phyloP scores from a whole-genome alignment of 345 rosid genomes.

The Gossypium anomalum region DNA sequence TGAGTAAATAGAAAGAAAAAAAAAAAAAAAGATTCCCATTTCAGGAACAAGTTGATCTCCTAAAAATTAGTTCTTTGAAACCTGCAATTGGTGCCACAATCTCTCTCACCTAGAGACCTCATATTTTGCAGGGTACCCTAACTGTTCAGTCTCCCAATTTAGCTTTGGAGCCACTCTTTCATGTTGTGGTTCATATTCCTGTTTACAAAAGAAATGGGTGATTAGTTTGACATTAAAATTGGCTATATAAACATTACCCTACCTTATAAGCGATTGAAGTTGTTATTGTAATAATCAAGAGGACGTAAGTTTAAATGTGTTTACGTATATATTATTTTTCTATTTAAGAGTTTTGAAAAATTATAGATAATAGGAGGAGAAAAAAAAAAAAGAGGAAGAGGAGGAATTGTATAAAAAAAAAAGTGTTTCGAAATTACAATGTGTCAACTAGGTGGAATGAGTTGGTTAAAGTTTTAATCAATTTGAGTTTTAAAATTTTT shows the following conservation, averaged over 20 bases:
- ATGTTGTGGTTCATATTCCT: constrained; percentile 78
- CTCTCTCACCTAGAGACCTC: constrained; percentile 49
- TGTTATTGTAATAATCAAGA: no score
- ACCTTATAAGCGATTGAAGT: no score
- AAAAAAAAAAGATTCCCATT: constrained; percentile 11
- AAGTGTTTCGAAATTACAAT: no score
- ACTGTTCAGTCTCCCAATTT: constrained; percentile 69
- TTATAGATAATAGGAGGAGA: no score
- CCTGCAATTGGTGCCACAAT: neutral
- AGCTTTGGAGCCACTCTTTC: constrained; percentile 71
- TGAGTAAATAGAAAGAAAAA: neutral
- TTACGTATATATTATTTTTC: no score
- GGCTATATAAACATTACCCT: neutral
- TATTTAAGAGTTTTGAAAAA: no score
- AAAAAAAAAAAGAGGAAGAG: no score
- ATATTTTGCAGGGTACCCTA: constrained; percentile 38
- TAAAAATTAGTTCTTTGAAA: constrained; percentile 21
- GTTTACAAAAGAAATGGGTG: neutral
- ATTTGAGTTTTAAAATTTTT: no score
- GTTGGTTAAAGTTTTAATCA: no score
- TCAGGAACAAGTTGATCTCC: constrained; percentile 18
- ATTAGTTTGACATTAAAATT: neutral
- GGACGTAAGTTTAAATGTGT: no score
- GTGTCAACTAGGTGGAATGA: no score
- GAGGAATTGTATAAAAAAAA: no score